phyloP scores from a whole-genome alignment of 2,329 filamentous ascomycete genomes.

The Colletotrichum agaves region DNA sequence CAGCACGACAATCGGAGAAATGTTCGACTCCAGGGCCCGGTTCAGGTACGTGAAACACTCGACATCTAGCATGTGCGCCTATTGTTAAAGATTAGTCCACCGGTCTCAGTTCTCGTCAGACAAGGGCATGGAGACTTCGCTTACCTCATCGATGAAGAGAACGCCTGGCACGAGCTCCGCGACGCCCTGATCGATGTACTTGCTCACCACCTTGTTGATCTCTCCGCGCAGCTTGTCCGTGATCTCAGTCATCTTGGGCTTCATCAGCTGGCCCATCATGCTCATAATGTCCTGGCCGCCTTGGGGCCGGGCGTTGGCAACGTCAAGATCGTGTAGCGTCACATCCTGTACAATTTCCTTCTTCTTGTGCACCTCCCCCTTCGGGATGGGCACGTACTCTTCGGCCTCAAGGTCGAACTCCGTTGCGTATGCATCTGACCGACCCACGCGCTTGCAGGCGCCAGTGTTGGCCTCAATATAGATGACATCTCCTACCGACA shows the following conservation, averaged over 20 bases:
- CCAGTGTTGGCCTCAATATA: conserved; percentile 99
- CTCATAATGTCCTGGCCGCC: conserved; percentile 99
- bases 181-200: conserved; percentile 98
- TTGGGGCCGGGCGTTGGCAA: conserved; percentile 94
- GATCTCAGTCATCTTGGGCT: conserved; percentile 99
- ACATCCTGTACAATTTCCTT: conserved; percentile 99
- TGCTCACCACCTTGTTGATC: conserved; percentile 99
- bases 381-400: conserved; percentile 98
- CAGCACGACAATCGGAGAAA: conserved; percentile 96
- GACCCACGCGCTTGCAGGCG: conserved; percentile 94
- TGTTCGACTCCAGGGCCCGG: conserved; percentile 92
- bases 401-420: conserved; percentile 99
- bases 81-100: conserved; percentile 39
- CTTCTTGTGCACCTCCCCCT: conserved; percentile 99
- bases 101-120: conserved; percentile 24
- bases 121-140: conserved; percentile 31
- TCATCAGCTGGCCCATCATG: conserved; percentile 99
- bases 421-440: conserved; percentile 96
- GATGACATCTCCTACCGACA: conserved; percentile 95
- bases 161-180: conserved; percentile 98
- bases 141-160: conserved; percentile 97
- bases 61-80: conserved; percentile 99
- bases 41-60: conserved; percentile 99
- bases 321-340: conserved; percentile 94
- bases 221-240: conserved; percentile 95